Conservation (phyloP, 1,284 basidiomycete species). For the Coniferiporia sulphurascens region DNA sequence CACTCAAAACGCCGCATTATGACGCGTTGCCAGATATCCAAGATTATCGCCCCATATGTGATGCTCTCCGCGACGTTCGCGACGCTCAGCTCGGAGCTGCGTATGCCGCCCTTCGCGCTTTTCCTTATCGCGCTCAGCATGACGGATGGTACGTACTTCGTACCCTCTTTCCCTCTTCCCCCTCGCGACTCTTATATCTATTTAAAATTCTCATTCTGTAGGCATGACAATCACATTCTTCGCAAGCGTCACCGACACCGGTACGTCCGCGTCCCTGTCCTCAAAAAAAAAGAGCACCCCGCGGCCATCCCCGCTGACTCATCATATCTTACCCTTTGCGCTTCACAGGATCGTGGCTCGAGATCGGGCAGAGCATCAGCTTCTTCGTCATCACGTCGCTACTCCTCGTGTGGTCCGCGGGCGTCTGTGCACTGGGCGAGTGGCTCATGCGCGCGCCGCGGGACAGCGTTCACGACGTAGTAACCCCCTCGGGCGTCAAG, state of each 20-base stretch:
- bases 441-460: constrained; percentile 43
- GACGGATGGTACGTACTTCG: constrained; percentile 63
- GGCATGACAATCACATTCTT: constrained; percentile 83
- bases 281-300: neutral
- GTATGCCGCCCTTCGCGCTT: constrained; percentile 71
- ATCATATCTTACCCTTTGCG: neutral
- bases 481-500: neutral
- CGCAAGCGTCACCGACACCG: constrained; percentile 77
- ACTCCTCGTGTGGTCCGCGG: constrained; percentile 74
- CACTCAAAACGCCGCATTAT: neutral
- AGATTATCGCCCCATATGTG: constrained; percentile 77
- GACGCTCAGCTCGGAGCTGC: constrained; percentile 58
- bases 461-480: neutral
- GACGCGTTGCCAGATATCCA: constrained; percentile 58
- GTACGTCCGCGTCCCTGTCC: constrained; percentile 30
- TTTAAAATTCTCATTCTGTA: constrained; percentile 26
- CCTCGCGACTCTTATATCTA: neutral
- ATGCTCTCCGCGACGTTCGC: constrained; percentile 69
- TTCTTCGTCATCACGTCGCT: constrained; percentile 86
- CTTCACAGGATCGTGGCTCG: constrained; percentile 71
- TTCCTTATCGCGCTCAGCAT: constrained; percentile 71
- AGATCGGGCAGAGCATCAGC: constrained; percentile 85
- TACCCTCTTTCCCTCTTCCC: too few species aligned
- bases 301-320: constrained; percentile 1
- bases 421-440: constrained; percentile 66